A percentile compares a stretch with the other conserved stretches of the same genome.
Evolutionary conservation across 345 rosid species (phyloP).

Genomic region (Angophora floribunda): DNA sequence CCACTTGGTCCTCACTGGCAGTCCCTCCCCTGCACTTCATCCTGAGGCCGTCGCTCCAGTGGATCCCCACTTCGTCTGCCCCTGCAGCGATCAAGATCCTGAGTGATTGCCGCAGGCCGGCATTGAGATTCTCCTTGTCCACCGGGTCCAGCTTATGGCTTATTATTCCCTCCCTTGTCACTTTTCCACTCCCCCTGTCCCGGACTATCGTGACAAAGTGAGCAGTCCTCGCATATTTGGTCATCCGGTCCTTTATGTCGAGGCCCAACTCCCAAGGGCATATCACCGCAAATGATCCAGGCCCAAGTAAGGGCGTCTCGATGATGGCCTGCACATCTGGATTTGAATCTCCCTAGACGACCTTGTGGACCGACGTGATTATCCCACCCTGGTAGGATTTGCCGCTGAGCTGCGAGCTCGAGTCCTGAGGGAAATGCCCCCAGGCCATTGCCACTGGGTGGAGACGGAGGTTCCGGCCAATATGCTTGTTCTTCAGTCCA

Average conservation of each 20-base stretch:
- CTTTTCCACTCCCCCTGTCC: slow-evolving; percentile 38
- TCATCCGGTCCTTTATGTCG: slow-evolving; percentile 41
- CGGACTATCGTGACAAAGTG: slow-evolving; percentile 30
- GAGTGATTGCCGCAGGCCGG: slow-evolving; percentile 36
- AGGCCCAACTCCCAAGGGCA: slow-evolving; percentile 58
- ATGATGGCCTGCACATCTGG: slow-evolving; percentile 25
- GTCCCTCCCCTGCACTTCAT: slow-evolving; percentile 29
- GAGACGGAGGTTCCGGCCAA: slow-evolving; percentile 71
- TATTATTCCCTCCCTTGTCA: slow-evolving; percentile 26
- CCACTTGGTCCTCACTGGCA: slow-evolving; percentile 13
- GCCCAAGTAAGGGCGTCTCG: slow-evolving; percentile 52
- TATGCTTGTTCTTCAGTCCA: slow-evolving; percentile 60
- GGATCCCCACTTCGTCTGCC: slow-evolving; percentile 60
- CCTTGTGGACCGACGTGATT: slow-evolving; percentile 35
- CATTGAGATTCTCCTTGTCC: slow-evolving; percentile 37
- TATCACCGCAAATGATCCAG: slow-evolving; percentile 21
- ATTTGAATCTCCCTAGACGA: slow-evolving; percentile 2
- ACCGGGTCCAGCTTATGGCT: slow-evolving; percentile 8
- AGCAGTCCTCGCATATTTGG: slow-evolving; percentile 46
- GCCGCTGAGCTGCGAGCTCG: slow-evolving; percentile 36
- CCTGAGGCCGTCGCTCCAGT: slow-evolving; percentile 52
- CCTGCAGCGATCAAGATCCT: slow-evolving; percentile 61
- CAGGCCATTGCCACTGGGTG: slow-evolving; percentile 81
- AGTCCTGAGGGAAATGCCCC: slow-evolving; percentile 83
- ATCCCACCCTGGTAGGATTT: slow-evolving; percentile 56